phyloP scores from a whole-genome alignment of 2,329 filamentous ascomycete species.

The Tetracladium maxilliforme region DNA sequence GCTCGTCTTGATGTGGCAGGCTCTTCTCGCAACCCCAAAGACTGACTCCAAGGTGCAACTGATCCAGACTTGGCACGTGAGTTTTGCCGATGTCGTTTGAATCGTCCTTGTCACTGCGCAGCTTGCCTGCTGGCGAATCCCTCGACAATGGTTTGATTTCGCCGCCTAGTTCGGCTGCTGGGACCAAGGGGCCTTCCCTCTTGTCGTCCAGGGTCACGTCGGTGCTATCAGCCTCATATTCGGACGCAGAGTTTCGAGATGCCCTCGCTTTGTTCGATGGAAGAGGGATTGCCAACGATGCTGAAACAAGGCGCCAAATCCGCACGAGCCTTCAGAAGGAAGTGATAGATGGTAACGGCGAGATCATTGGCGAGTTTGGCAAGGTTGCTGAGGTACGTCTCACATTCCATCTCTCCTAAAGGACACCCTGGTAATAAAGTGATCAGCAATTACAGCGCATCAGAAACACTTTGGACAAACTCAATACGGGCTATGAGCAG shows the following conservation, averaged over 20 bases:
- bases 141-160: background rate
- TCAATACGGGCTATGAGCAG: slow-evolving; percentile 67
- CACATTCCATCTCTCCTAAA: slow-evolving; percentile 1
- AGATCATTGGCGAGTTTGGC: slow-evolving; percentile 78
- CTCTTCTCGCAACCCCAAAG: no score
- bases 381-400: slow-evolving; percentile 65
- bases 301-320: slow-evolving; percentile 65
- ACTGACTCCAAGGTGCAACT: no score
- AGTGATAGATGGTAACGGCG: slow-evolving; percentile 82
- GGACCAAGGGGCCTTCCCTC: no score
- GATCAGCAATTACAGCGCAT: slow-evolving; percentile 73
- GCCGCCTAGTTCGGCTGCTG: slow-evolving; percentile 8
- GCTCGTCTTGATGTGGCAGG: no score
- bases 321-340: slow-evolving; percentile 79
- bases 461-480: slow-evolving; percentile 57
- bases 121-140: slow-evolving; percentile 5
- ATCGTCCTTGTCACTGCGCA: slow-evolving; percentile 8
- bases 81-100: no score
- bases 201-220: slow-evolving; percentile 70
- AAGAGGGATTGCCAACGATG: slow-evolving; percentile 55
- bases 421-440: slow-evolving; percentile 10
- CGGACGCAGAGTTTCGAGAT: slow-evolving; percentile 82
- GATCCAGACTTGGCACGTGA: no score
- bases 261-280: slow-evolving; percentile 66
- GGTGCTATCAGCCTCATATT: slow-evolving; percentile 82